phyloP scores from a whole-genome alignment of 257 asterid genomes.

The Mentha longifolia region DNA sequence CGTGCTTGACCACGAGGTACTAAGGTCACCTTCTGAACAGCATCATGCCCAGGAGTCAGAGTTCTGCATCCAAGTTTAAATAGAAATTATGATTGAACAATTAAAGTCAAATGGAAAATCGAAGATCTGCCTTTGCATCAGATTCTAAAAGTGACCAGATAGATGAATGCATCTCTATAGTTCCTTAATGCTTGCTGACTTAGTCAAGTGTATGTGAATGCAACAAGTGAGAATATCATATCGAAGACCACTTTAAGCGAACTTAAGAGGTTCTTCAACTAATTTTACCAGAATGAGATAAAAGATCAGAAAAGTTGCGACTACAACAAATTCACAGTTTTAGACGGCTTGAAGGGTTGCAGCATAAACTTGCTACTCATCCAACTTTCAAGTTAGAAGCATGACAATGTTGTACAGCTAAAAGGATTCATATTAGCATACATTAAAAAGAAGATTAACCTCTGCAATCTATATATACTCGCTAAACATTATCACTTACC shows the following conservation, averaged over 20 bases:
- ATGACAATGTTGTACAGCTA: background rate
- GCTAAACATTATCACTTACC: conserved; percentile 54
- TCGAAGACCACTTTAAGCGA: background rate
- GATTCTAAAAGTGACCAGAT: background rate
- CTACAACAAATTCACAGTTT: background rate
- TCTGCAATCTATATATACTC: background rate
- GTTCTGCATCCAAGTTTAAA: conserved; percentile 57
- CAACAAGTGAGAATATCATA: background rate
- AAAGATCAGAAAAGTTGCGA: background rate
- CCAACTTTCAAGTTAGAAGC: conserved; percentile 6
- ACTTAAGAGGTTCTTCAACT: background rate
- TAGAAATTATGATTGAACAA: conserved; percentile 1
- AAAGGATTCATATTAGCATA: background rate
- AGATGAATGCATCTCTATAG: background rate
- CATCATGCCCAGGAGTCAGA: conserved; percentile 94
- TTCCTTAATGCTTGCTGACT: background rate
- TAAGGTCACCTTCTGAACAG: conserved; percentile 94
- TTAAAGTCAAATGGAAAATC: background rate
- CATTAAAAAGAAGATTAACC: background rate
- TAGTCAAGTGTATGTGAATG: background rate
- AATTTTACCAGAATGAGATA: conserved; percentile 7
- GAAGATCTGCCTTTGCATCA: background rate
- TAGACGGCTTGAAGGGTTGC: background rate
- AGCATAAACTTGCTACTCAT: conserved; percentile 8
- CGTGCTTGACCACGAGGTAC: conserved; percentile 98